Evolutionary conservation across 2,329 filamentous ascomycete species (phyloP), one percentile per base, ranked within the genome.

Genomic region (Cercospora zeae-maydis): DNA sequence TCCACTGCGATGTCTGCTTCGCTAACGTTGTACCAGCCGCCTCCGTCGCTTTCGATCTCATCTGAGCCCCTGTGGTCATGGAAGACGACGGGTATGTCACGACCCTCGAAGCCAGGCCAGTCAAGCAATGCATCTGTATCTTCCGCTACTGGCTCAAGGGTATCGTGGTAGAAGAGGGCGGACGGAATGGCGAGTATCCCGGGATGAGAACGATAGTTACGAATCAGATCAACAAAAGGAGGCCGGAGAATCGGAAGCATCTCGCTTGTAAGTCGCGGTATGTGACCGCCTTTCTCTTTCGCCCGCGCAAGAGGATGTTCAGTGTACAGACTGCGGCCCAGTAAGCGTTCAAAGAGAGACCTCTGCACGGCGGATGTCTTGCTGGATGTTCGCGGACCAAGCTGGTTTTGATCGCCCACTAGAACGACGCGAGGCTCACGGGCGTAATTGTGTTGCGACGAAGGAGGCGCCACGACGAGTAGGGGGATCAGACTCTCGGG

Each of bases 191-290:
- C 69, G 3, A 71, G 53, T 9, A 71, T 71, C 10, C 67, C 67
- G 3, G 69, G 66, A 58, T 72, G 68, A 11, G 70, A 72, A 21
- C 70, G 68, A 59, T 71, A 72, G 60, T 72, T 71, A 14, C 70
- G 61, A 21, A 70, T 71, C 4, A 72, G 62, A 39, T 70, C 67
- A 6, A 68, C 64, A 54, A 72, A 72, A 13, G 70, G 63, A 3
- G 70, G 67, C 21, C 68, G 59, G 2, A 63, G 45, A 14, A 72
- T 66, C 1, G 70, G 70, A 2, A 72, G 66, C 68, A 72, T 70
- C 9, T 65, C 62, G 51, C 65, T 64, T 10, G 68, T 71, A 2
- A 72, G 65, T 11, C 65, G 68, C 5, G 62, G 64, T 33, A 72
- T 61, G 10, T 64, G 56, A 5, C 68, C 70, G 14, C 63, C 62